These are phyloP conservation scores for Rhododendron vialii DNA, from an alignment of 148 eudicot genomes.

Conservation along the genomic window DNA sequence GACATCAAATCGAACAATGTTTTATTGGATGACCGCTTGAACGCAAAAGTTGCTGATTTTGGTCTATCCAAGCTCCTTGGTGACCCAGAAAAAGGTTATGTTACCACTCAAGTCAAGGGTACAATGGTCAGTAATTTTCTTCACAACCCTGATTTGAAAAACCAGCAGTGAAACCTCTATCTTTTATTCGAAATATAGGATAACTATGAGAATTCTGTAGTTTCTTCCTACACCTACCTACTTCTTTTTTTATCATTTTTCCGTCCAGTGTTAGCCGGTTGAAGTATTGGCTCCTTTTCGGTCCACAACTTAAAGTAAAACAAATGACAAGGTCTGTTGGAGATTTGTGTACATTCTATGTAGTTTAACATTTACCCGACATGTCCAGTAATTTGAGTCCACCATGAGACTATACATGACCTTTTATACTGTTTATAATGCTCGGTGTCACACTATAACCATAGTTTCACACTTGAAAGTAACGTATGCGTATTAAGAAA, in stretches of 20 bases:
- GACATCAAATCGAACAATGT: slow-evolving; percentile 54
- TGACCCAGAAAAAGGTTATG: slow-evolving; percentile 27
- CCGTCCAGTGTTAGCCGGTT: neutral
- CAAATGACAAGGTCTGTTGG: neutral
- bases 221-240: neutral
- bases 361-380: neutral
- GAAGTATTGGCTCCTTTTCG: neutral
- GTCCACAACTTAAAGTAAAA: neutral
- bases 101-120: slow-evolving; percentile 60
- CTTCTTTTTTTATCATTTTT: neutral
- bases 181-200: neutral
- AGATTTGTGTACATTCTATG: neutral
- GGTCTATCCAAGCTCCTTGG: slow-evolving; percentile 41
- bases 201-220: neutral
- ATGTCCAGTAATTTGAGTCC: neutral
- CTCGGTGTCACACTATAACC: neutral
- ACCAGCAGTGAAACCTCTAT: neutral
- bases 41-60: slow-evolving; percentile 58
- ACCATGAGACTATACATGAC: neutral
- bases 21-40: slow-evolving; percentile 37
- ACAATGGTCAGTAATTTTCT: slow-evolving; percentile 39
- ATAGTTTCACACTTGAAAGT: neutral
- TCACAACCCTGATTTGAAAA: neutral
- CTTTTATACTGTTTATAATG: neutral
- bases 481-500: neutral